Evolutionary conservation across 768 basidiomycete species (phyloP).

Genomic region (Imleria badia): DNA sequence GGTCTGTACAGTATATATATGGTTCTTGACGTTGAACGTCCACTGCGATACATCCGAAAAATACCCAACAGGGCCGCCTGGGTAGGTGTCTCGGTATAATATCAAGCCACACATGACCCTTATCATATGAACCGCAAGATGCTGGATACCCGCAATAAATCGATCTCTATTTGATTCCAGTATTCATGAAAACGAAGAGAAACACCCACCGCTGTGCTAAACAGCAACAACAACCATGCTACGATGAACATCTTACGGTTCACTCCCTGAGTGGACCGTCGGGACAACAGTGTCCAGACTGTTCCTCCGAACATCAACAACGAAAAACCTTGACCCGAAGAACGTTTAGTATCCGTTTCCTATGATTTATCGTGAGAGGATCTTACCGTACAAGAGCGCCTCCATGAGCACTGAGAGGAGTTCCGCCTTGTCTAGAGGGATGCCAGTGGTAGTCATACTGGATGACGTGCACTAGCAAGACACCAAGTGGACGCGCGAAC

Average conservation of each 20-base stretch:
- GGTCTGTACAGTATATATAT: constrained; percentile 18
- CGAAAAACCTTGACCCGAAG: not conserved
- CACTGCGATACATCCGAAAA: constrained; percentile 6
- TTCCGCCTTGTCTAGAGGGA: constrained; percentile 1
- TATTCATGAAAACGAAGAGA: not conserved
- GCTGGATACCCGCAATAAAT: not conserved
- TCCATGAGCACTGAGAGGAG: not conserved
- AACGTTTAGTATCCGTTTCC: not conserved
- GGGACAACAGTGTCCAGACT: not conserved
- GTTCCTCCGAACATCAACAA: constrained; percentile 1
- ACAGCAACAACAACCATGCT: not conserved
- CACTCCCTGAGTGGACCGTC: not conserved
- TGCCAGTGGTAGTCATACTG: not conserved
- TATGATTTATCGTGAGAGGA: not conserved
- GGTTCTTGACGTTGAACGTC: constrained; percentile 28
- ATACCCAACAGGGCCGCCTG: not conserved
- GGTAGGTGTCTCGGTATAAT: not conserved
- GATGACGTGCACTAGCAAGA: not conserved
- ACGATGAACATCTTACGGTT: not conserved
- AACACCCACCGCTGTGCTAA: not conserved
- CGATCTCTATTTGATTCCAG: not conserved
- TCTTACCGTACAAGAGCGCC: not conserved
- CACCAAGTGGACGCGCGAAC: not conserved
- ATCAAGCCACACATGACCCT: not conserved
- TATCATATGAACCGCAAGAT: not conserved